Base-by-base conservation (phyloP, 805 yeast genomes). In the Wickerhamomyces chambardii region DNA sequence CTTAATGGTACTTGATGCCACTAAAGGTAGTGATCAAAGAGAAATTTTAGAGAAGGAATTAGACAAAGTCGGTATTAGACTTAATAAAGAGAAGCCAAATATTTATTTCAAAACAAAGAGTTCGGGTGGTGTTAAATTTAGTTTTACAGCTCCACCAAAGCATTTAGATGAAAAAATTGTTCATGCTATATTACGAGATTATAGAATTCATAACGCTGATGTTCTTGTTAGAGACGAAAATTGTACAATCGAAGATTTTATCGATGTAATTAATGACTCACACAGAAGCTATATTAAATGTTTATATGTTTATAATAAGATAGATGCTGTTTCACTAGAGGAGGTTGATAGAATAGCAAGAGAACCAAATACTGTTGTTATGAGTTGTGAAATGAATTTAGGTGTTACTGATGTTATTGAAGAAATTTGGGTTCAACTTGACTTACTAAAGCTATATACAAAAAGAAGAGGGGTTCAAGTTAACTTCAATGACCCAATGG, bases 1-100 rank as follows among this genome's bases (percentile, higher is more conserved):
- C 41, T 63, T 90, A 51, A 92, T 90, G 95, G 87, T 90, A 36
- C 62, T 90, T 44, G 98, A 90, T 61, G 96, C 97, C 2, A 90
- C 98, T 2, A 92, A 92, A 56, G 84, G 95, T 21, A 78, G 77
- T 21, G 87, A 89, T 48, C 98, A 90, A 58, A 68, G 97, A 44
- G 77, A 71, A 48, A 84, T 89, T 37, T 66, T 90, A 44, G 97
- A 90, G 52, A 73, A 73, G 39, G 98, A 90, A 62, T 66, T 90
- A 45, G 97, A 90, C 53, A 78, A 92, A 5, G 95, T 90, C 55
- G 98, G 98, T 1, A 87, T 90, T 37, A 69, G 98, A 39, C 66
- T 90, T 47, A 90, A 90, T 54, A 84, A 81, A 51, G 66, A 66
- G 31, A 77, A 69, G 42, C 98, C 98, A 17, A 84, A 63, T 53